A percentile compares a stretch with the other conserved stretches of the same genome.
Evolutionary conservation across 1,139 yeast genomes (phyloP).

Genomic region (Taphrina populina): DNA sequence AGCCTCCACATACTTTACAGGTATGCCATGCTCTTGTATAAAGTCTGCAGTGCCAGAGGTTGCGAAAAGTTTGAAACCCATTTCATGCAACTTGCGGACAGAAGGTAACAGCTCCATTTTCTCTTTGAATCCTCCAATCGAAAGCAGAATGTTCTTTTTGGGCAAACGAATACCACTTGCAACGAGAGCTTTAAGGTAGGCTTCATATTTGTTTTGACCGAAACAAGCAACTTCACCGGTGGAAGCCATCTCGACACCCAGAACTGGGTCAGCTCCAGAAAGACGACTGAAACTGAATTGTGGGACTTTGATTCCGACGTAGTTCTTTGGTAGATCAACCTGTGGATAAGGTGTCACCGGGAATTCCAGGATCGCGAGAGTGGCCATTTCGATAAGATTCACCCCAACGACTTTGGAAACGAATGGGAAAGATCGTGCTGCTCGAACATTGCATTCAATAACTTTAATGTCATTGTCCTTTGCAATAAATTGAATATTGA

Average conservation of each 20-base stretch:
- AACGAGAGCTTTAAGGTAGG: slow-evolving; percentile 87
- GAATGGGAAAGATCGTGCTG: slow-evolving; percentile 98
- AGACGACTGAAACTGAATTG: slow-evolving; percentile 96
- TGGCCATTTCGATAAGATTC: slow-evolving; percentile 95
- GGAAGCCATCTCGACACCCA: slow-evolving; percentile 99
- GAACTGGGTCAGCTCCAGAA: slow-evolving; percentile 97
- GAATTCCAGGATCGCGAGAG: slow-evolving; percentile 89
- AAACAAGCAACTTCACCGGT: slow-evolving; percentile 99
- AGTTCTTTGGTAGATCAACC: slow-evolving; percentile 71
- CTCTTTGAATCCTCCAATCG: slow-evolving; percentile 97
- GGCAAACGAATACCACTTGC: slow-evolving; percentile 96
- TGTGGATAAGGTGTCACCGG: slow-evolving; percentile 88
- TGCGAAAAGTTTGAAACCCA: slow-evolving; percentile 90
- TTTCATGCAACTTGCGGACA: slow-evolving; percentile 71
- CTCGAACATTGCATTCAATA: slow-evolving; percentile 97
- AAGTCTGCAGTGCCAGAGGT: slow-evolving; percentile 99
- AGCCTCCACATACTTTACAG: slow-evolving; percentile 92
- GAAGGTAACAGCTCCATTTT: slow-evolving; percentile 90
- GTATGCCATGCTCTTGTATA: slow-evolving; percentile 88
- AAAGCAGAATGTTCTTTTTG: slow-evolving; percentile 86
- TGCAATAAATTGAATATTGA: slow-evolving; percentile 93
- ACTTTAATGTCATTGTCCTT: slow-evolving; percentile 92
- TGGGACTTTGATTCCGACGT: slow-evolving; percentile 96
- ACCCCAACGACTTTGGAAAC: slow-evolving; percentile 97
- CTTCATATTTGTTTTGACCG: slow-evolving; percentile 95